A percentile compares a stretch with the other conserved stretches of the same genome.
phyloP scores from a whole-genome alignment of 257 asterid genomes.

The Nicotiana tabacum region DNA sequence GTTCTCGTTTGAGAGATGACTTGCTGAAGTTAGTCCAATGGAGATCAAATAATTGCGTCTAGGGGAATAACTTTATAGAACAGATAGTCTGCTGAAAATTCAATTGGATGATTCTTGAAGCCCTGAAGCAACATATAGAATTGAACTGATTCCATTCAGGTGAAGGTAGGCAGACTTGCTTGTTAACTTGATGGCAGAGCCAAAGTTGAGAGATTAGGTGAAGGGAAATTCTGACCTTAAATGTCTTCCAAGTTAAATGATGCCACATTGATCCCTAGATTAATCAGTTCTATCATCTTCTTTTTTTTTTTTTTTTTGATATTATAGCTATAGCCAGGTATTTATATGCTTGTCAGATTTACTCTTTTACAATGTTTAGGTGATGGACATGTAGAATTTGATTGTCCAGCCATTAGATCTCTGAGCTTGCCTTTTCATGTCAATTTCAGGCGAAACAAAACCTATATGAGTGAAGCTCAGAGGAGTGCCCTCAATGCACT shows the following conservation, averaged over 20 bases:
- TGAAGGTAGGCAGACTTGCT: no score
- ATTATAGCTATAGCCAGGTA: neutral
- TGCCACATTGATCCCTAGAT: neutral
- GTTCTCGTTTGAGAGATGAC: neutral
- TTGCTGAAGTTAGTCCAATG: neutral
- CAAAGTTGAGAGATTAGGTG: neutral
- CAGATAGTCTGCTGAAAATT: neutral
- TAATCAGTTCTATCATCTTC: neutral
- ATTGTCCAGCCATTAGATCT: neutral
- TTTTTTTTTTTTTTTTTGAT: neutral
- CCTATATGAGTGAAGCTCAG: constrained; percentile 98
- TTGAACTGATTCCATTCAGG: neutral
- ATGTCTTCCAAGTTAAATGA: neutral
- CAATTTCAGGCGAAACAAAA: constrained; percentile 76
- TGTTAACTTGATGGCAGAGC: neutral
- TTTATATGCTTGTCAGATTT: neutral
- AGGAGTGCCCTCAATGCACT: constrained; percentile 97
- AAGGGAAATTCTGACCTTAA: neutral
- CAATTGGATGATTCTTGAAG: neutral
- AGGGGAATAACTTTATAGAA: neutral
- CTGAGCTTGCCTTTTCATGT: neutral
- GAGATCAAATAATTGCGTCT: neutral
- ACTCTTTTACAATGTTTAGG: neutral
- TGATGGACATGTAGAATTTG: neutral
- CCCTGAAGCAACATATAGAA: neutral